Base-by-base conservation (phyloP, 2,329 filamentous ascomycete species). In the Periconia macrospinosa region DNA sequence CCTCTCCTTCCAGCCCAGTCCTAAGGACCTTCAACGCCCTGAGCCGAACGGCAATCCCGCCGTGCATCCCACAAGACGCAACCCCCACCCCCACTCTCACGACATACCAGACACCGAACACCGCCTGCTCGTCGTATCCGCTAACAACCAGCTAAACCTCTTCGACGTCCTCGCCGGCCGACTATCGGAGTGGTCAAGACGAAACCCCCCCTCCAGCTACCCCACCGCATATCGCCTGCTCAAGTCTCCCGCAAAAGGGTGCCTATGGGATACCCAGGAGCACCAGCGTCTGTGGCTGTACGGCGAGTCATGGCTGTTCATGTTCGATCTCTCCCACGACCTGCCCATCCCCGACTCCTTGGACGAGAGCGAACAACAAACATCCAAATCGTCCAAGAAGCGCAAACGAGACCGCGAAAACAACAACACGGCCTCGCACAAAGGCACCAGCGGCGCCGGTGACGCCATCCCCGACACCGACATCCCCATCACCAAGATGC, bases 291-390 rank as follows among this genome's bases (percentile, higher is more conserved):
- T 93, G 8, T 97, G 93, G 91, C 76, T 97, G 18, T 97, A 96
- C 67, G 92, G 93, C 7, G 84, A 86, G 41, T 87, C 84, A 1
- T 97, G 92, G 82, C 75, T 99, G 20, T 92, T 90, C 77, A 97
- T 97, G 92, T 85, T 99, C 55, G 92, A 97, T 71, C 78, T 96
- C 30, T 83, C 84, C 18, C 83, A 83, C 65, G 88, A 96, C 70
- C 81, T 94, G 46, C 57, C 66, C 1, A 60, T 68, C 18, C 54
- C 63, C 7, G 62, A 66, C 6, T 46, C 56, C 9, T 46, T 53
- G 1, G 51, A 54, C 14, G 47, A 68, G 53, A 52, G 61, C 51
- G 37, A 19, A 57, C 45, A 54, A 56, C 30, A 60, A 56, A n/a
- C 49, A 45, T 13, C 58, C 56, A 1, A 69, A 67, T 55, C 70